Percentiles rank a stretch among this genome's conserved stretches.
phyloP scores from a whole-genome alignment of 768 basidiomycete genomes.

The Gelatoporia subvermispora region DNA sequence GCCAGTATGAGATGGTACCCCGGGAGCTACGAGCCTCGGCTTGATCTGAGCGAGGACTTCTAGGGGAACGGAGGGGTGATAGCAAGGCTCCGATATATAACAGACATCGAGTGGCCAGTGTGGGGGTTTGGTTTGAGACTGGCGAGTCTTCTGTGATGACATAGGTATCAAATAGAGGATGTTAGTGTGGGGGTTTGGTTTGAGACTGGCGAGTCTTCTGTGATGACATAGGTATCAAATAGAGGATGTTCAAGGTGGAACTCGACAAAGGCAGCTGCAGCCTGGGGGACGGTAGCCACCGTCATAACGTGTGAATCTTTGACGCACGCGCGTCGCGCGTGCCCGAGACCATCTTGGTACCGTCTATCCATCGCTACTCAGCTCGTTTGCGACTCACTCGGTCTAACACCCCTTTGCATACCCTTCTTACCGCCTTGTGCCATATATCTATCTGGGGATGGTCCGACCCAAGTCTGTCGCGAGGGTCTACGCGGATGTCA shows the following conservation, averaged over 20 bases:
- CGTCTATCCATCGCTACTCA: slow-evolving; percentile 4
- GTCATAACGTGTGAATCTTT: slow-evolving; percentile 7
- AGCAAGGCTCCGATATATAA: slow-evolving; percentile 48
- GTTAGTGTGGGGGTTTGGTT: slow-evolving; percentile 38
- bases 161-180: no score
- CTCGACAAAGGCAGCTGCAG: not conserved
- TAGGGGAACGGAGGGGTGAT: slow-evolving; percentile 54
- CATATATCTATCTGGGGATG: slow-evolving; percentile 4
- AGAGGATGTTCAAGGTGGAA: no score
- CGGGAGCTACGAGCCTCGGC: not conserved
- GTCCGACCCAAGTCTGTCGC: slow-evolving; percentile 68
- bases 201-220: no score
- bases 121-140: slow-evolving; percentile 8
- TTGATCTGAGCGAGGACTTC: slow-evolving; percentile 35
- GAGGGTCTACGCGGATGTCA: slow-evolving; percentile 86
- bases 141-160: no score
- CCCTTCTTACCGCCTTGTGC: not conserved
- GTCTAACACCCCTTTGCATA: slow-evolving; percentile 3
- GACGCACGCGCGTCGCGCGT: slow-evolving; percentile 9
- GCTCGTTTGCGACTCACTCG: slow-evolving; percentile 5
- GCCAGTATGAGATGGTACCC: slow-evolving; percentile 12
- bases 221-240: no score
- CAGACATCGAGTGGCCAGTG: slow-evolving; percentile 52
- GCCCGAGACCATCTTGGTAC: slow-evolving; percentile 8
- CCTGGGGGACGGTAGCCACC: slow-evolving; percentile 7